Base-by-base conservation (phyloP, 2,329 filamentous ascomycete species). In the Diaporthe longicolla region DNA sequence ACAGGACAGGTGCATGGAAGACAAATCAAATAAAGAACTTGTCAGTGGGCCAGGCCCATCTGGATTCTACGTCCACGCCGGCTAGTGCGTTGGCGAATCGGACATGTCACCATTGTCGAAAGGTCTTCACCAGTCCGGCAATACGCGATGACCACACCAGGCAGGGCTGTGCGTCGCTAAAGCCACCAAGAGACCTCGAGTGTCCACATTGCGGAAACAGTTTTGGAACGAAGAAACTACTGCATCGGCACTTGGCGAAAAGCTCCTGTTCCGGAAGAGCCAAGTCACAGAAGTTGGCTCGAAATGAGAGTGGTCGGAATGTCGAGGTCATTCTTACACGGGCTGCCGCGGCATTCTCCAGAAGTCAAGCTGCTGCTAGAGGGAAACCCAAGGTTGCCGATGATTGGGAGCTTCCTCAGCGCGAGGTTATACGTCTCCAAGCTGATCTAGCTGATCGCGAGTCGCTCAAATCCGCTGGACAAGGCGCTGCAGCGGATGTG, bases 61-160 rank as follows among this genome's bases (percentile, higher is more conserved):
- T 26, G 43, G 10, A 48, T 7, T 26, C 13, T 26, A 4, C 5
- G 6, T 40, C 55, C n/a, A 52, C 40, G 3, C 15, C 40, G 1
- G 29, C 45, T 21, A 19, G 29, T 8, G 17, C 32, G 10, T 5
- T 32, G 13, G 55, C 29, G 37, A 40, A 37, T 24, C 55, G 45
- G 5, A 71, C 55, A 70, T 59, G 54, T 35, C 68, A 43, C 24
- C 26, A 59, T 26, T 70, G 54, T 50, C 68, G 13, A 32, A 59
- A 59, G 21, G 13, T 40, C 26, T 70, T 70, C 43, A 6, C 11
- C 29, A n/a, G 29, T 1, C 26, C 13, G 61, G 26, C 26, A 50
- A 15, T 4, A 6, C 43, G 17, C 43, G 43, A 35, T n/a, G 43
- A 48, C 17, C 61, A 65, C 26, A 48, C 19, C 43, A 50, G 29